Conservation (phyloP, 176 grass and related monocot genomes). For the Neostapfia colusana region DNA sequence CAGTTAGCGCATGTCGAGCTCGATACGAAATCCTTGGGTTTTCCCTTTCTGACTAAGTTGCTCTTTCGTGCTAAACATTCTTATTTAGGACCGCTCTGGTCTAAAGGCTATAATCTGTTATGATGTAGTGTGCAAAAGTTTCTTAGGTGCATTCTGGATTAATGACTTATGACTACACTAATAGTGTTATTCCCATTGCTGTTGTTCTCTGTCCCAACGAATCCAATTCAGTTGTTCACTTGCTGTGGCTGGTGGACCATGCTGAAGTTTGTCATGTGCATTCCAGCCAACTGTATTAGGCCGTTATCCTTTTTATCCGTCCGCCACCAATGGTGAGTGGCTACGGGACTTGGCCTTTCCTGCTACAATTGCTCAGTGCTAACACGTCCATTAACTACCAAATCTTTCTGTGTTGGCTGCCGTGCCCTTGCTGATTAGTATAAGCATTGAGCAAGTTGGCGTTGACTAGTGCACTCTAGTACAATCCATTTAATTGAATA, state of each 20-base stretch:
- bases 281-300: constrained; percentile 21
- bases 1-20: background rate
- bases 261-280: constrained; percentile 39
- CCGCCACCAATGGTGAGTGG: constrained; percentile 46
- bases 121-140: background rate
- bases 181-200: constrained; percentile 8
- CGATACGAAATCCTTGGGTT: background rate
- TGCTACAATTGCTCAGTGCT: constrained; percentile 35
- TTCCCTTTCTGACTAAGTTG: background rate
- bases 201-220: background rate
- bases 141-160: background rate
- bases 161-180: constrained; percentile 29
- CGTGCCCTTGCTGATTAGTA: background rate
- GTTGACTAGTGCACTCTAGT: constrained; percentile 18
- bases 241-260: constrained; percentile 27
- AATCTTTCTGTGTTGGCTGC: constrained; percentile 32
- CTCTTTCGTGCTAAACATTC: background rate
- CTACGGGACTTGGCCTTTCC: constrained; percentile 9
- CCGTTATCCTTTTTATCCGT: constrained; percentile 19
- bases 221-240: constrained; percentile 30
- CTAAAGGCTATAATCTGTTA: background rate
- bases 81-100: background rate
- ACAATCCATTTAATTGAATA: constrained; percentile 13
- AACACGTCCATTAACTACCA: constrained; percentile 32
- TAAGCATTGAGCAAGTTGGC: background rate